phyloP scores from a whole-genome alignment of 1,139 yeast species.

The Suhomyces ambrosiae region DNA sequence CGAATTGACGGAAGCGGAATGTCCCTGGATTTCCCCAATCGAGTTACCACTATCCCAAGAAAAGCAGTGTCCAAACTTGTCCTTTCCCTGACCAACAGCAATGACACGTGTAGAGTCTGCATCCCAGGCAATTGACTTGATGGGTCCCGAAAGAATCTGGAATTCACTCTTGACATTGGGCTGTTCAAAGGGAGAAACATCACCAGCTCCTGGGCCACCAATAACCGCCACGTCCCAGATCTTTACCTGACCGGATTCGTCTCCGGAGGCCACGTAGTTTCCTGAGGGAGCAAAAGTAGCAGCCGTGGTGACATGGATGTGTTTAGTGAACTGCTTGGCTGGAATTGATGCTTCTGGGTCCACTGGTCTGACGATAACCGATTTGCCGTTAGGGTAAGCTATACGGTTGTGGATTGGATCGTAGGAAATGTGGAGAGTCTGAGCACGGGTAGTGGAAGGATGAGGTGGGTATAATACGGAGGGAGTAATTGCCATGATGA shows the following conservation, averaged over 20 bases:
- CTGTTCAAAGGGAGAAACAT: slow-evolving; percentile 37
- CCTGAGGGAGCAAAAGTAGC: slow-evolving; percentile 91
- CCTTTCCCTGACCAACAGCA: slow-evolving; percentile 95
- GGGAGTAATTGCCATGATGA: slow-evolving; percentile 33
- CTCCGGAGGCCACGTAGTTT: slow-evolving; percentile 88
- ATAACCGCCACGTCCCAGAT: slow-evolving; percentile 74
- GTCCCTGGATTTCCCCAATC: slow-evolving; percentile 94
- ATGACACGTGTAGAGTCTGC: slow-evolving; percentile 81
- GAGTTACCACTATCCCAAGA: slow-evolving; percentile 94
- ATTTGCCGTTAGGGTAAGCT: slow-evolving; percentile 82
- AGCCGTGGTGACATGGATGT: slow-evolving; percentile 63
- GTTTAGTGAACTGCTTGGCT: slow-evolving; percentile 69
- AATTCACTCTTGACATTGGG: slow-evolving; percentile 76
- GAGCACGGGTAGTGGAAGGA: slow-evolving; percentile 75
- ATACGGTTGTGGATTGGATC: slow-evolving; percentile 67
- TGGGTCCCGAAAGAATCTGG: slow-evolving; percentile 78
- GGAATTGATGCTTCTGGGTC: slow-evolving; percentile 42
- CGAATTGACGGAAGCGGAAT: slow-evolving; percentile 80
- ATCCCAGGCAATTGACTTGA: slow-evolving; percentile 90
- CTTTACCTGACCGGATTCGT: slow-evolving; percentile 80
- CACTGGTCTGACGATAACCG: slow-evolving; percentile 71
- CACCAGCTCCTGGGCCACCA: slow-evolving; percentile 36
- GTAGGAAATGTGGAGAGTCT: slow-evolving; percentile 71
- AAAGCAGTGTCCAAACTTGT: slow-evolving; percentile 88
- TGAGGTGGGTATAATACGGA: slow-evolving; percentile 61